These are phyloP conservation scores for Nemania diffusa DNA, from an alignment of 2,329 filamentous ascomycete genomes.

Conservation along the genomic window DNA sequence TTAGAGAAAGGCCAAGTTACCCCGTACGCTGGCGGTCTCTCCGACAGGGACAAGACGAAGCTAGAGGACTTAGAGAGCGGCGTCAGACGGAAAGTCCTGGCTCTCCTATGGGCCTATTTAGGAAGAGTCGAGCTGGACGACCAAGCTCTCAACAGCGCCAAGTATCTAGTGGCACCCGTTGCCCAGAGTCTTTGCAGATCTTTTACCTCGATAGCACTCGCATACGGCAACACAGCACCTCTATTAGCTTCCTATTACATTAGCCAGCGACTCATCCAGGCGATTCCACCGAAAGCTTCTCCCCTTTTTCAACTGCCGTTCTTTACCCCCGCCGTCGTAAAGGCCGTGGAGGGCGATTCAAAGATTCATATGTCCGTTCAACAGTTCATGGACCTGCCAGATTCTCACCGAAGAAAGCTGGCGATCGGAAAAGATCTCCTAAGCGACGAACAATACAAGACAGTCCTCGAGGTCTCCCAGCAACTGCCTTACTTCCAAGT, in stretches of 20 bases:
- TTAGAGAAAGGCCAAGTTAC: slow-evolving; percentile 67
- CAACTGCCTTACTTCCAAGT: slow-evolving; percentile 87
- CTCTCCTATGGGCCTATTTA: slow-evolving; percentile 94
- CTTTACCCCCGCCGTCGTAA: slow-evolving; percentile 75
- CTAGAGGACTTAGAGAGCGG: slow-evolving; percentile 84
- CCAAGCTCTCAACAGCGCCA: slow-evolving; percentile 79
- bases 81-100: slow-evolving; percentile 84
- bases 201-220: slow-evolving; percentile 86
- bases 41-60: slow-evolving; percentile 77
- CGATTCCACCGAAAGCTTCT: slow-evolving; percentile 82
- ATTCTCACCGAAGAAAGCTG: slow-evolving; percentile 76
- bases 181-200: slow-evolving; percentile 87
- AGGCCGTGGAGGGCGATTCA: slow-evolving; percentile 77
- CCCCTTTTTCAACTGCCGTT: slow-evolving; percentile 92
- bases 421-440: slow-evolving; percentile 77
- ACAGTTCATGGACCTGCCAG: slow-evolving; percentile 86
- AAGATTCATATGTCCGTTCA: slow-evolving; percentile 83
- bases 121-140: slow-evolving; percentile 88
- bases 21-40: slow-evolving; percentile 67
- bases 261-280: slow-evolving; percentile 90
- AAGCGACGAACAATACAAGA: slow-evolving; percentile 78
- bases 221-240: slow-evolving; percentile 84
- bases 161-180: slow-evolving; percentile 88
- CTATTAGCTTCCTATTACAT: slow-evolving; percentile 84
- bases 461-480: slow-evolving; percentile 78